Evolutionary conservation across 2,329 filamentous ascomycete species (phyloP).

Genomic region (Fusarium agapanthi): DNA sequence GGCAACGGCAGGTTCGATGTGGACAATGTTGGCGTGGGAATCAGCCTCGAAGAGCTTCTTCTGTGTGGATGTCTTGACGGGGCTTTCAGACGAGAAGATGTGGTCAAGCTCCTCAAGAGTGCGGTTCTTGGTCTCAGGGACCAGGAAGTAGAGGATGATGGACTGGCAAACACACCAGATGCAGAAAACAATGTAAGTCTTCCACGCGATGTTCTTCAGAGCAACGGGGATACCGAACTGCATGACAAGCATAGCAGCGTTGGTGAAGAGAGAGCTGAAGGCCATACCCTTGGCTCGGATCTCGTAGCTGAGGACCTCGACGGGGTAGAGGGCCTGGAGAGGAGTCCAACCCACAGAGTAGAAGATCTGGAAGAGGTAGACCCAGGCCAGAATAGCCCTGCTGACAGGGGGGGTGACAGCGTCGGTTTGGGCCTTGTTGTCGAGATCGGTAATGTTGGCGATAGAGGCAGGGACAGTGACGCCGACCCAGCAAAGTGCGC

Average conservation of each 20-base stretch:
- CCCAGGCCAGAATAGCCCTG: slow-evolving; percentile 57
- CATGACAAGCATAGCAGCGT: slow-evolving; percentile 48
- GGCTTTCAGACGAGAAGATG: slow-evolving; percentile 33
- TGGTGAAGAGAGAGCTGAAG: slow-evolving; percentile 56
- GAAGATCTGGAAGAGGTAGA: slow-evolving; percentile 44
- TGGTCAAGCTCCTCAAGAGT: slow-evolving; percentile 46
- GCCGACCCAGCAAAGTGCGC: slow-evolving; percentile 58
- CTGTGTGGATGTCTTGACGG: slow-evolving; percentile 33
- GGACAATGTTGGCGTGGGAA: slow-evolving; percentile 22
- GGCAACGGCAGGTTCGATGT: slow-evolving; percentile 22
- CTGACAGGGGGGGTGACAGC: slow-evolving; percentile 45
- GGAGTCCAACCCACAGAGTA: slow-evolving; percentile 56
- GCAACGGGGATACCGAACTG: slow-evolving; percentile 58
- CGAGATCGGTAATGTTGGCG: slow-evolving; percentile 44
- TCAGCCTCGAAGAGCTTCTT: slow-evolving; percentile 37
- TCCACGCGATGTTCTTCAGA: slow-evolving; percentile 60
- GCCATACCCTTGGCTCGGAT: slow-evolving; percentile 66
- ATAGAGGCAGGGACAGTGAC: slow-evolving; percentile 56
- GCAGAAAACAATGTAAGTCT: slow-evolving; percentile 62
- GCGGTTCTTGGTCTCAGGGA: slow-evolving; percentile 60
- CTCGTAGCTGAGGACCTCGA: slow-evolving; percentile 63
- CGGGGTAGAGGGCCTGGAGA: slow-evolving; percentile 56
- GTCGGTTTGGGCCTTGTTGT: slow-evolving; percentile 37
- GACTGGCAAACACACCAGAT: slow-evolving; percentile 54
- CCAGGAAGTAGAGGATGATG: slow-evolving; percentile 56